Evolutionary conservation across 192 early-diverging fungal genomes (phyloP), one percentile per base, ranked within the genome.

Genomic region (Kickxella alabastrina): DNA sequence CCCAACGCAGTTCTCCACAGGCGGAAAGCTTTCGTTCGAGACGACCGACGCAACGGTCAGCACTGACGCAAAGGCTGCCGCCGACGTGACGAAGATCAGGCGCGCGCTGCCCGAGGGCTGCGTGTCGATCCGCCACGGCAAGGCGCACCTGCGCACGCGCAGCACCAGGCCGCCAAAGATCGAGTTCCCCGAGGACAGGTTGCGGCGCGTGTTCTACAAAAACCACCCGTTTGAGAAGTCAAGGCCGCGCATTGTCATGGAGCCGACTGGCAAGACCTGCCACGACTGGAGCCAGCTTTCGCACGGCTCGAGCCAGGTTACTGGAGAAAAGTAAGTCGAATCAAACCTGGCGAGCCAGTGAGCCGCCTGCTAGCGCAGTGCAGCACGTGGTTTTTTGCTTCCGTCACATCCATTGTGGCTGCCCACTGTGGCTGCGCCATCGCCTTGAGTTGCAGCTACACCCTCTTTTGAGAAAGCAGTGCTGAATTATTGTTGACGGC

Each of bases 221-320:
- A 86, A 92, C 79, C 95, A 98, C 72, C 95, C 95, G 15, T 90
- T 87, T 62, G 95, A 98, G 69, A 76, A 86, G 53, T 54, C 70
- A 26, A 75, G 87, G 48, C 90, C 93, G 26, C 66, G 80, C 26
- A 75, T 80, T 6, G 52, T 93, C 29, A 79, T 87, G 21, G 91
- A 92, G 71, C 74, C 65, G 19, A 79, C 82, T 2, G 68, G 80
- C 9, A 75, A 69, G 54, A 62, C 43, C 19, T 40, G 48, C 42
- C 41, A 52, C 43, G 72, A 79, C 53, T 87, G 81, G 74, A 71
- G 68, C 38, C 62, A 59, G 42, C 69, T 90, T n/a, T 23, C 81
- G 32, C 55, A 78, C 29, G 55, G 77, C 27, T 23, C 49, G 14
- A 52, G 66, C 25, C 77, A 81, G 38, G 76, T 92, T 39, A 85